Evolutionary conservation across 2,329 filamentous ascomycete genomes (phyloP).

Genomic region (Colletotrichum abscissum): DNA sequence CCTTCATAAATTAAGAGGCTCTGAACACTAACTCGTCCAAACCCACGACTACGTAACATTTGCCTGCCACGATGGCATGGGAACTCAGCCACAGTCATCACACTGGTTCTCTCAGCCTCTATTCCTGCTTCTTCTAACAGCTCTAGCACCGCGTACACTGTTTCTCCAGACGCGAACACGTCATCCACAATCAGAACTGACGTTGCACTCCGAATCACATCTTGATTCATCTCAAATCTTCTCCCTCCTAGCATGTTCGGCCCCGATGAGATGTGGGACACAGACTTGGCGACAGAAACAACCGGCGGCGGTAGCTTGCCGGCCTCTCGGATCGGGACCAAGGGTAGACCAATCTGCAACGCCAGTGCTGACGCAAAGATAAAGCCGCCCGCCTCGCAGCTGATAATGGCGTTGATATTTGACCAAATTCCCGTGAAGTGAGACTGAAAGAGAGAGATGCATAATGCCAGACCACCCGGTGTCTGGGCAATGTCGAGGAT

Average conservation of each 20-base stretch:
- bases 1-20: slow-evolving; percentile 58
- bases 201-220: slow-evolving; percentile 50
- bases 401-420: slow-evolving; percentile 56
- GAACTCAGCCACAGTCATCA: slow-evolving; percentile 70
- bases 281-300: slow-evolving; percentile 56
- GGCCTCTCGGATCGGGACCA: slow-evolving; percentile 64
- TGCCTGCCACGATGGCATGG: slow-evolving; percentile 63
- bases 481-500: slow-evolving; percentile 67
- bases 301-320: slow-evolving; percentile 70
- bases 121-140: slow-evolving; percentile 59
- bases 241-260: slow-evolving; percentile 41
- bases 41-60: slow-evolving; percentile 57
- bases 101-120: slow-evolving; percentile 49
- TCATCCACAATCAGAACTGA: slow-evolving; percentile 70
- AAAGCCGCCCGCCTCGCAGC: slow-evolving; percentile 69
- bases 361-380: slow-evolving; percentile 65
- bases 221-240: slow-evolving; percentile 60
- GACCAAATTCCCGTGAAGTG: slow-evolving; percentile 60
- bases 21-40: slow-evolving; percentile 60
- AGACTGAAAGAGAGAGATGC: slow-evolving; percentile 59
- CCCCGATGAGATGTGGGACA: slow-evolving; percentile 66
- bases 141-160: slow-evolving; percentile 63
- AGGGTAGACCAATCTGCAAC: slow-evolving; percentile 48
- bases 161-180: slow-evolving; percentile 66
- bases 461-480: slow-evolving; percentile 60